A percentile compares a stretch with the other conserved stretches of the same genome.
Evolutionary conservation across 2,329 filamentous ascomycete species (phyloP).

Genomic region (Stagonosporopsis cucurbitacearum): DNA sequence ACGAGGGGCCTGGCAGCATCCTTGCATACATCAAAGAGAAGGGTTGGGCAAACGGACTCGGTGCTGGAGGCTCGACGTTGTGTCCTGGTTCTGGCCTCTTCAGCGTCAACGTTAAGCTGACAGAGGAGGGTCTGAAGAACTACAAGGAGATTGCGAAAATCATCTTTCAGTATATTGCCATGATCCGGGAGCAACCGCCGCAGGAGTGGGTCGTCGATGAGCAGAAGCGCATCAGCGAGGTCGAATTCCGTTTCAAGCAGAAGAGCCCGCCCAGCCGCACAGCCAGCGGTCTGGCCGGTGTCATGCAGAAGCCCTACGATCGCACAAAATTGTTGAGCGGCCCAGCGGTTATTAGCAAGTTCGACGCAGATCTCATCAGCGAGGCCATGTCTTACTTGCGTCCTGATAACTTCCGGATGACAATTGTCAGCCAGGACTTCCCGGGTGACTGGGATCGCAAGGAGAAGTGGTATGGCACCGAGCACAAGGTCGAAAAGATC

Average conservation of each 20-base stretch:
- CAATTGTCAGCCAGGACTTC: slow-evolving; percentile 80
- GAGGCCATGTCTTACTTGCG: slow-evolving; percentile 75
- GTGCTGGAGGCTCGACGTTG: slow-evolving; percentile 75
- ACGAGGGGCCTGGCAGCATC: slow-evolving; percentile 91
- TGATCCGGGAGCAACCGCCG: slow-evolving; percentile 79
- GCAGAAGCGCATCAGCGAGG: slow-evolving; percentile 86
- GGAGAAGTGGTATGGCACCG: slow-evolving; percentile 98
- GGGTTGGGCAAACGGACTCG: slow-evolving; percentile 86
- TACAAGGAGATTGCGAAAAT: slow-evolving; percentile 83
- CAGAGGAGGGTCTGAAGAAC: slow-evolving; percentile 81
- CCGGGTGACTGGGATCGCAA: slow-evolving; percentile 85
- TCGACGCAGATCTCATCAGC: slow-evolving; percentile 78
- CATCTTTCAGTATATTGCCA: slow-evolving; percentile 88
- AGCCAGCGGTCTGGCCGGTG: slow-evolving; percentile 80
- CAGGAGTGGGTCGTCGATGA: slow-evolving; percentile 95
- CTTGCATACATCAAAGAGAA: slow-evolving; percentile 88
- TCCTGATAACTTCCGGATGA: slow-evolving; percentile 88
- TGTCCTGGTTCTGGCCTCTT: slow-evolving; percentile 85
- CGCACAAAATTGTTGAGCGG: slow-evolving; percentile 88
- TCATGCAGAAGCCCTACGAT: slow-evolving; percentile 91
- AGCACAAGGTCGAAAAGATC: slow-evolving; percentile 84
- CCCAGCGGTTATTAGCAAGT: slow-evolving; percentile 75
- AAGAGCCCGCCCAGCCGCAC: slow-evolving; percentile 90
- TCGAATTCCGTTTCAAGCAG: slow-evolving; percentile 94
- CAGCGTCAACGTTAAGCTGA: slow-evolving; percentile 78